A percentile compares a stretch with the other conserved stretches of the same genome.
Evolutionary conservation across 1,284 basidiomycete genomes (phyloP).

Genomic region (Apiotrichum montevideense): DNA sequence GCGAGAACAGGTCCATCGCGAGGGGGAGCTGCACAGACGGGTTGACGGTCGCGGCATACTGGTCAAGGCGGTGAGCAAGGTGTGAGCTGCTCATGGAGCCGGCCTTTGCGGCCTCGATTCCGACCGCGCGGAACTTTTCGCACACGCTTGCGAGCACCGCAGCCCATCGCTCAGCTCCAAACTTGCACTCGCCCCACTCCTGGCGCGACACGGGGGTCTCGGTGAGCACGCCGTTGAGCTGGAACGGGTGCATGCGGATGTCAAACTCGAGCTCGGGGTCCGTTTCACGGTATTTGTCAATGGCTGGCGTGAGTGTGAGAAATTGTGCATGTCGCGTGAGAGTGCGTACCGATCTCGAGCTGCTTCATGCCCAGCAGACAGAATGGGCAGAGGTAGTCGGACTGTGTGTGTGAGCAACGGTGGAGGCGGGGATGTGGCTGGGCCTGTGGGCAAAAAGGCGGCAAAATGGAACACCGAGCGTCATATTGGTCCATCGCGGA

Average conservation of each 20-base stretch:
- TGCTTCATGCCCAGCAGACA: slow-evolving; percentile 39
- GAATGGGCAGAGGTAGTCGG: slow-evolving; percentile 40
- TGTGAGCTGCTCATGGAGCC: slow-evolving; percentile 43
- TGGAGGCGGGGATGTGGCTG: background rate
- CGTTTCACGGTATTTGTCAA: slow-evolving; percentile 21
- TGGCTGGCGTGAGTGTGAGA: slow-evolving; percentile 10
- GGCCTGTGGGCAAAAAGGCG: slow-evolving; percentile 1
- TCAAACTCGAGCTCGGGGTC: slow-evolving; percentile 24
- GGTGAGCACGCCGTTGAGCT: slow-evolving; percentile 34
- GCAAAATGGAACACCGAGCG: background rate
- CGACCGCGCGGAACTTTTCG: slow-evolving; percentile 37
- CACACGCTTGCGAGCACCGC: slow-evolving; percentile 31
- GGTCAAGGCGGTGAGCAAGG: slow-evolving; percentile 44
- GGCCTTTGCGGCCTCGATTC: slow-evolving; percentile 39
- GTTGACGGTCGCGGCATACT: slow-evolving; percentile 30
- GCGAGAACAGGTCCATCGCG: slow-evolving; percentile 34
- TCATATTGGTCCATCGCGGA: background rate
- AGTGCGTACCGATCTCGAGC: slow-evolving; percentile 23
- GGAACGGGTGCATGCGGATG: slow-evolving; percentile 43
- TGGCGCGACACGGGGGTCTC: slow-evolving; percentile 27
- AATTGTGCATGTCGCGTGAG: background rate
- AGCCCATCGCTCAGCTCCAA: slow-evolving; percentile 38
- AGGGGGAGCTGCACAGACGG: slow-evolving; percentile 39
- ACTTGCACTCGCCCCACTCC: slow-evolving; percentile 36
- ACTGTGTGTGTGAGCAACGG: slow-evolving; percentile 13